Percentiles rank a stretch among this genome's conserved stretches.
Evolutionary conservation across 768 basidiomycete species (phyloP).

Genomic region (Sutorius australiensis): DNA sequence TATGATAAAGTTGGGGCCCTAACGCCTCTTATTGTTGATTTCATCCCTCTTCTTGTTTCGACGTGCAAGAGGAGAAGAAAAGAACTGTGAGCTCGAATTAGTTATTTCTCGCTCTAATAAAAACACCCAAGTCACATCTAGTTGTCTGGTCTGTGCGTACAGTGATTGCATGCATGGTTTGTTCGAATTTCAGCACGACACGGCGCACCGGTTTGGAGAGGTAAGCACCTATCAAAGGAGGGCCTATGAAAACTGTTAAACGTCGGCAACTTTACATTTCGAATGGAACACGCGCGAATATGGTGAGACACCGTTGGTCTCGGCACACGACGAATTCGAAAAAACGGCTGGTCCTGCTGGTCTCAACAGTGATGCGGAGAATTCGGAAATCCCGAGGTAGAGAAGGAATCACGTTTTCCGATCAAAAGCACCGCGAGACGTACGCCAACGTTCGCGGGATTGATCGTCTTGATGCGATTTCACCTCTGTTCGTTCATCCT

Average conservation of each 20-base stretch:
- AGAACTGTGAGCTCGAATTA: not conserved
- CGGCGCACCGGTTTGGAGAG: too few species aligned
- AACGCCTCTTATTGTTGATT: conserved; percentile 1
- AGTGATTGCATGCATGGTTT: not conserved
- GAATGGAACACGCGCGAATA: conserved; percentile 24
- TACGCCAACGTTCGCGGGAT: conserved; percentile 34
- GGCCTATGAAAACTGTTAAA: too few species aligned
- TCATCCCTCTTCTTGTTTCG: not conserved
- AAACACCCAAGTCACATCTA: not conserved
- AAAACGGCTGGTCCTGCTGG: conserved; percentile 21
- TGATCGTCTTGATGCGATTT: not conserved
- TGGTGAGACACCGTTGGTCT: conserved; percentile 28
- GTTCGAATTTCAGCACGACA: not conserved
- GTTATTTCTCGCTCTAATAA: not conserved
- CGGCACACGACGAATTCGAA: conserved; percentile 27
- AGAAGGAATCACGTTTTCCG: conserved; percentile 49
- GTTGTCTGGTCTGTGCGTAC: not conserved
- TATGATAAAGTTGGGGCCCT: conserved; percentile 13
- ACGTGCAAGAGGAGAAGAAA: not conserved
- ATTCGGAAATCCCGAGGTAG: conserved; percentile 24
- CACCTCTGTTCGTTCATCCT: not conserved
- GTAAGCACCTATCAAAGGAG: too few species aligned
- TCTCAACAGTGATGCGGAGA: conserved; percentile 20
- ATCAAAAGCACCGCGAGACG: conserved; percentile 48
- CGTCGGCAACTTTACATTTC: conserved; percentile 35